Percentiles rank a stretch among this genome's conserved stretches.
Conservation (phyloP, 108 stramenopile species). For the Licmophora abbreviata region DNA sequence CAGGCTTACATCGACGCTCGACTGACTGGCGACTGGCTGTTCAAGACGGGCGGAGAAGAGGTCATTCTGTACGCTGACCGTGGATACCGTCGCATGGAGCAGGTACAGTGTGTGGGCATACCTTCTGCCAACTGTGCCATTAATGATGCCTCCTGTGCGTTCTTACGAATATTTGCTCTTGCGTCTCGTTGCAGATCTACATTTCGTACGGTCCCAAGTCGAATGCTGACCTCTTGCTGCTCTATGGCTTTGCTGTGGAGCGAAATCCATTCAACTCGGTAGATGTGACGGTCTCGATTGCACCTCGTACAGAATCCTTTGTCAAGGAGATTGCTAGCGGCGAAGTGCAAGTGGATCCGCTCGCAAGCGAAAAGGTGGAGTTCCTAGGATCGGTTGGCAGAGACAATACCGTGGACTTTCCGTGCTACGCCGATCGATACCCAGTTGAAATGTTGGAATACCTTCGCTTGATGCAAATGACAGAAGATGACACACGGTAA, state of each 20-base stretch:
- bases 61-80: constrained; percentile 91
- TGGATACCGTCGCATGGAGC: constrained; percentile 91
- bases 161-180: too few relatives aligned
- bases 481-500: constrained; percentile 89
- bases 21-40: constrained; percentile 80
- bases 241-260: constrained; percentile 94
- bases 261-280: constrained; percentile 95
- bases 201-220: constrained; percentile 93
- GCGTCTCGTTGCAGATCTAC: constrained; percentile 53
- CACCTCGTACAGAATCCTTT: constrained; percentile 55
- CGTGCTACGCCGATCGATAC: constrained; percentile 92
- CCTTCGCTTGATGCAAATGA: constrained; percentile 90
- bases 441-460: constrained; percentile 93
- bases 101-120: constrained; percentile 33
- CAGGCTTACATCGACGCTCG: constrained; percentile 76
- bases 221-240: constrained; percentile 88
- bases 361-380: constrained; percentile 81
- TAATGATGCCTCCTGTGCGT: too few relatives aligned
- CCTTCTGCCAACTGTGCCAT: constrained; percentile 3
- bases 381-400: constrained; percentile 78
- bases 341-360: constrained; percentile 54
- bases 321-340: constrained; percentile 46
- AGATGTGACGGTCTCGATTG: constrained; percentile 84
- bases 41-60: constrained; percentile 85
- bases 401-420: constrained; percentile 80